Percentiles rank a stretch among this genome's conserved stretches.
Conservation (phyloP, 345 rosid species). For the Firmiana major region DNA sequence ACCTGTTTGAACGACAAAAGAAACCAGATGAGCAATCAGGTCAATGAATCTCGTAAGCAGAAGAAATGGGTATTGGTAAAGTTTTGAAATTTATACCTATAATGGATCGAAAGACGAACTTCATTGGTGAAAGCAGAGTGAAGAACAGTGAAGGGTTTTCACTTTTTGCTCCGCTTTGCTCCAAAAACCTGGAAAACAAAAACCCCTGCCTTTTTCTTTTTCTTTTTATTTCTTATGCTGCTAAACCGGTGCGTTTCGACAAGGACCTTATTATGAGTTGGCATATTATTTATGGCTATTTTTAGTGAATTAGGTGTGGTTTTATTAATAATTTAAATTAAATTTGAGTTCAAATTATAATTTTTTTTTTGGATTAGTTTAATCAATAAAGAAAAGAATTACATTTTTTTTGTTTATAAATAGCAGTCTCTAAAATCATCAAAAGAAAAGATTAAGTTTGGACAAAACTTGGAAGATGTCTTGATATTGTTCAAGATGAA, state of each 20-base stretch:
- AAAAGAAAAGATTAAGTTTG: too few relatives aligned
- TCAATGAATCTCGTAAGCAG: not conserved
- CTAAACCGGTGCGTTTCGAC: not conserved
- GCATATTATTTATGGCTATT: too few relatives aligned
- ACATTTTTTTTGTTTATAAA: too few relatives aligned
- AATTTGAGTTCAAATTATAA: too few relatives aligned
- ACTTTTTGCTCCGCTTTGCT: not conserved
- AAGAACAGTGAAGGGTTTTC: not conserved
- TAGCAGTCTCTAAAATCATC: too few relatives aligned
- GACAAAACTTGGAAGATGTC: too few relatives aligned
- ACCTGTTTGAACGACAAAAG: slow-evolving; percentile 26
- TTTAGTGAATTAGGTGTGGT: too few relatives aligned
- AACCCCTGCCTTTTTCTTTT: not conserved
- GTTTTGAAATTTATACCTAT: slow-evolving; percentile 20
- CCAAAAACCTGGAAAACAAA: not conserved
- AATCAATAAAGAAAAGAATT: too few relatives aligned
- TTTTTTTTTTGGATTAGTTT: too few relatives aligned
- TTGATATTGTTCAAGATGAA: too few relatives aligned
- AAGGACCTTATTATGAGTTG: not conserved
- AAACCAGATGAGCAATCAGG: not conserved
- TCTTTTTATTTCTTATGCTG: not conserved
- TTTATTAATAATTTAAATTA: too few relatives aligned
- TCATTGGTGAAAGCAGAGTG: slow-evolving; percentile 36
- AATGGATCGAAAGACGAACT: slow-evolving; percentile 46
- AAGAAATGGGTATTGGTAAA: not conserved